phyloP scores from a whole-genome alignment of 1,284 basidiomycete species.

The Pseudozyma thailandica region DNA sequence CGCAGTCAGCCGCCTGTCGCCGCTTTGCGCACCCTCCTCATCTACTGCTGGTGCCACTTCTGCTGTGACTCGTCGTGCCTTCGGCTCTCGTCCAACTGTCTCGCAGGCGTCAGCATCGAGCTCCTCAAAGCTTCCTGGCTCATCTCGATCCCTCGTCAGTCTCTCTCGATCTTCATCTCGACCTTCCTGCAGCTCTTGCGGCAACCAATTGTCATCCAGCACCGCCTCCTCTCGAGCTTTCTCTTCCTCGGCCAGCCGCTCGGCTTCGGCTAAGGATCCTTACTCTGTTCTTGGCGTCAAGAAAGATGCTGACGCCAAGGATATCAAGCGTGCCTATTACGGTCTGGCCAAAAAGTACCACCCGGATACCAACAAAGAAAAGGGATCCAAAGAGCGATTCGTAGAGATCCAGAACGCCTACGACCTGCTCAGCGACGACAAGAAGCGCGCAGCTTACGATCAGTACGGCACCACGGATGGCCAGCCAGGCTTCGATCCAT shows the following conservation, averaged over 20 bases:
- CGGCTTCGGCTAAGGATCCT: constrained; percentile 78
- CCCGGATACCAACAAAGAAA: constrained; percentile 95
- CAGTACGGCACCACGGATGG: constrained; percentile 93
- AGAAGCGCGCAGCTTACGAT: constrained; percentile 92
- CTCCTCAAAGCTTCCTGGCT: constrained; percentile 15
- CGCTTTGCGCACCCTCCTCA: constrained; percentile 23
- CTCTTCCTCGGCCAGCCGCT: constrained; percentile 12
- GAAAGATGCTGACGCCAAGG: constrained; percentile 82
- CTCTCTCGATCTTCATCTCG: constrained; percentile 14
- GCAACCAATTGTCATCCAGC: constrained; percentile 5
- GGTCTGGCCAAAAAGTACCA: constrained; percentile 98
- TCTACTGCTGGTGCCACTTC: constrained; percentile 12
- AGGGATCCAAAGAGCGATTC: constrained; percentile 89
- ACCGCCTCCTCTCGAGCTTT: constrained; percentile 17
- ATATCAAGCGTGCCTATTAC: constrained; percentile 98
- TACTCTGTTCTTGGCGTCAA: constrained; percentile 89
- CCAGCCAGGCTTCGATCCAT: constrained; percentile 87
- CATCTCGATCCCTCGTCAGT: constrained; percentile 37
- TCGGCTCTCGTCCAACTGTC: constrained; percentile 6
- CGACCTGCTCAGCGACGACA: constrained; percentile 88
- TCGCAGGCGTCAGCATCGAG: constrained; percentile 2
- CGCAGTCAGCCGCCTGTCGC: constrained; percentile 23
- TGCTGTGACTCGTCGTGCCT: constrained; percentile 13
- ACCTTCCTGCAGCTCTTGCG: constrained; percentile 27
- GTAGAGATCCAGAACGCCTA: constrained; percentile 97